These are phyloP conservation scores for Rhinocladiella similis DNA, from an alignment of 2,329 filamentous ascomycete species.

Conservation along the genomic window DNA sequence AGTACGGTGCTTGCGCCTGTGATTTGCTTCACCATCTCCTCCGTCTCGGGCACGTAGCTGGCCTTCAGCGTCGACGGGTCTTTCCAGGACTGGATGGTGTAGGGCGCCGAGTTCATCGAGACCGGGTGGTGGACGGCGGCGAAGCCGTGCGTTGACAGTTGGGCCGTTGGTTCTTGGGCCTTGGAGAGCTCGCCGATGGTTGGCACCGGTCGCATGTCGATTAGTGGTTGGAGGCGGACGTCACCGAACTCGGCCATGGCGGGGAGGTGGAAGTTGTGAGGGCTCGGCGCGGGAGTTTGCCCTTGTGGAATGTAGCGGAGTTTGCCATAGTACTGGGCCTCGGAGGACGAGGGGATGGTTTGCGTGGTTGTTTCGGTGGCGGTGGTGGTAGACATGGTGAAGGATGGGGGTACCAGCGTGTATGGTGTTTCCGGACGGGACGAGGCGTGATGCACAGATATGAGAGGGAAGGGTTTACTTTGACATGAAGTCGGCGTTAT, in stretches of 20 bases:
- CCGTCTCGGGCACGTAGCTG: conserved; percentile 31
- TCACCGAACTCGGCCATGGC: conserved; percentile 26
- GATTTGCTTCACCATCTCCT: conserved; percentile 30
- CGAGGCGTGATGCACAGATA: background rate
- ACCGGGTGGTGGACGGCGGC: conserved; percentile 23
- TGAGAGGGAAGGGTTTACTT: conserved; percentile 1
- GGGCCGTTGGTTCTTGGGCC: conserved; percentile 15
- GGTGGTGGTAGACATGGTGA: conserved; percentile 9
- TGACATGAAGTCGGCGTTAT: background rate
- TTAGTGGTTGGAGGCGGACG: conserved; percentile 21
- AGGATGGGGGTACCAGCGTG: background rate
- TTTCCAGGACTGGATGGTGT: conserved; percentile 26
- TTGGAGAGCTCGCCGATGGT: conserved; percentile 13
- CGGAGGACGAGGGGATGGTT: conserved; percentile 9
- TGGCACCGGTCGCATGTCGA: conserved; percentile 25
- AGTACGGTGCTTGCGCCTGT: conserved; percentile 32
- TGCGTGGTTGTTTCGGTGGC: conserved; percentile 13
- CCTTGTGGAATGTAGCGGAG: conserved; percentile 23
- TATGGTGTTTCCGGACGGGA: background rate
- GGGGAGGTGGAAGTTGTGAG: conserved; percentile 26
- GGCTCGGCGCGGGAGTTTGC: conserved; percentile 17
- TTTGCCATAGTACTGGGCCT: conserved; percentile 24
- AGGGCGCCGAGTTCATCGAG: conserved; percentile 28
- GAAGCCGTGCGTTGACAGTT: conserved; percentile 22
- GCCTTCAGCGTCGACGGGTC: conserved; percentile 27